Percentiles rank a stretch among this genome's conserved stretches.
Conservation (phyloP, 2,329 filamentous ascomycete genomes). For the Ramularia endophylla region DNA sequence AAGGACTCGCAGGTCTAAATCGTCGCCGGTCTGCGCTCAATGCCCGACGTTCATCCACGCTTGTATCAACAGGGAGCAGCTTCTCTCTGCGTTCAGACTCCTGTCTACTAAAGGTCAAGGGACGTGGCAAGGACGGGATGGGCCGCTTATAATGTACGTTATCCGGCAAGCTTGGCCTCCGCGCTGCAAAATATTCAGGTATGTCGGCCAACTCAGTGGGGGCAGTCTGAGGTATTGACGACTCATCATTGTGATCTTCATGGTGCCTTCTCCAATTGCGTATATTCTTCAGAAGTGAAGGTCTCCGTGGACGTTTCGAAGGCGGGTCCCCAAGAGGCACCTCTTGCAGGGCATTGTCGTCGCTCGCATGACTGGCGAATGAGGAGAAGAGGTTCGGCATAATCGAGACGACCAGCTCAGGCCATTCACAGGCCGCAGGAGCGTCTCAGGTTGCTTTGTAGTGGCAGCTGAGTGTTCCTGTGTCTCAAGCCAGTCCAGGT, state of each 20-base stretch:
- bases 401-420: slow-evolving; percentile 4
- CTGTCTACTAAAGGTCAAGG: slow-evolving; percentile 75
- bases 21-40: slow-evolving; percentile 55
- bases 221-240: slow-evolving; percentile 16
- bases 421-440: too few relatives aligned
- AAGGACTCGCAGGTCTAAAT: slow-evolving; percentile 29
- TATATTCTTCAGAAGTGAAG: slow-evolving; percentile 19
- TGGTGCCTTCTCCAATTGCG: slow-evolving; percentile 28
- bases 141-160: slow-evolving; percentile 25
- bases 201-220: slow-evolving; percentile 26
- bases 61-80: slow-evolving; percentile 59
- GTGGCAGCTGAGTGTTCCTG: too few relatives aligned
- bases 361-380: slow-evolving; percentile 21
- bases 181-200: slow-evolving; percentile 14
- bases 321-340: slow-evolving; percentile 18
- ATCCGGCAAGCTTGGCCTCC: slow-evolving; percentile 20
- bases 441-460: too few relatives aligned
- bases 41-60: slow-evolving; percentile 63
- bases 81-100: slow-evolving; percentile 72
- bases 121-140: slow-evolving; percentile 68
- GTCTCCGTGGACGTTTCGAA: slow-evolving; percentile 15
- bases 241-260: slow-evolving; percentile 17
- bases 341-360: slow-evolving; percentile 18
- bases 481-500: background rate
- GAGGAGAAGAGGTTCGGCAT: slow-evolving; percentile 29